phyloP scores from a whole-genome alignment of 1,284 basidiomycete species.

The Heterobasidion parviporum region DNA sequence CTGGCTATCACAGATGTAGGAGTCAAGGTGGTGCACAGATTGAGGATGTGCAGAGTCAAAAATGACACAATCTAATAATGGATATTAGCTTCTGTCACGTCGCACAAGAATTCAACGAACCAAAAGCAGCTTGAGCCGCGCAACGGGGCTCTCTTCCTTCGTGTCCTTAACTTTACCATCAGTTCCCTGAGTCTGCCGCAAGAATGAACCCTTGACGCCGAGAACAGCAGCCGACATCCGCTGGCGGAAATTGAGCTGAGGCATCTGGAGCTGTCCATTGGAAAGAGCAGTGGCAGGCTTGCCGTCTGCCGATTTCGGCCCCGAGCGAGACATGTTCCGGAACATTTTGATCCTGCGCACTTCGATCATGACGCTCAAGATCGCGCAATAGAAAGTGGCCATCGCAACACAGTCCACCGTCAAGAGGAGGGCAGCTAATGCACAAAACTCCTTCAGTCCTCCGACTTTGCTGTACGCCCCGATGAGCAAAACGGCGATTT shows the following conservation, averaged over 20 bases:
- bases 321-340: slow-evolving; percentile 21
- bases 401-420: slow-evolving; percentile 84
- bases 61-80: slow-evolving; percentile 68
- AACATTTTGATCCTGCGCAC: slow-evolving; percentile 39
- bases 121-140: slow-evolving; percentile 84
- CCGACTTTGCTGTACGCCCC: slow-evolving; percentile 86
- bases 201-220: slow-evolving; percentile 60
- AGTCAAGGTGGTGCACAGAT: slow-evolving; percentile 89
- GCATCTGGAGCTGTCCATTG: slow-evolving; percentile 12
- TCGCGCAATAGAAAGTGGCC: slow-evolving; percentile 85
- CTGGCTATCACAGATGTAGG: slow-evolving; percentile 59
- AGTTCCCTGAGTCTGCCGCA: slow-evolving; percentile 19
- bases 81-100: slow-evolving; percentile 5
- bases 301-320: slow-evolving; percentile 18
- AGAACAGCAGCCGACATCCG: slow-evolving; percentile 44
- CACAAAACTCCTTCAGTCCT: slow-evolving; percentile 92
- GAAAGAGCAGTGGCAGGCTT: slow-evolving; percentile 8
- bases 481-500: slow-evolving; percentile 83
- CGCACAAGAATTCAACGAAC: slow-evolving; percentile 31
- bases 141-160: slow-evolving; percentile 71
- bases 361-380: slow-evolving; percentile 93
- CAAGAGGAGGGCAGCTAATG: slow-evolving; percentile 83
- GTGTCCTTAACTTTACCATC: slow-evolving; percentile 25
- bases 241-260: slow-evolving; percentile 26
- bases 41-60: slow-evolving; percentile 84